These are phyloP conservation scores for Suhomyces guaymorum DNA, from an alignment of 1,139 yeast species.

Conservation along the genomic window DNA sequence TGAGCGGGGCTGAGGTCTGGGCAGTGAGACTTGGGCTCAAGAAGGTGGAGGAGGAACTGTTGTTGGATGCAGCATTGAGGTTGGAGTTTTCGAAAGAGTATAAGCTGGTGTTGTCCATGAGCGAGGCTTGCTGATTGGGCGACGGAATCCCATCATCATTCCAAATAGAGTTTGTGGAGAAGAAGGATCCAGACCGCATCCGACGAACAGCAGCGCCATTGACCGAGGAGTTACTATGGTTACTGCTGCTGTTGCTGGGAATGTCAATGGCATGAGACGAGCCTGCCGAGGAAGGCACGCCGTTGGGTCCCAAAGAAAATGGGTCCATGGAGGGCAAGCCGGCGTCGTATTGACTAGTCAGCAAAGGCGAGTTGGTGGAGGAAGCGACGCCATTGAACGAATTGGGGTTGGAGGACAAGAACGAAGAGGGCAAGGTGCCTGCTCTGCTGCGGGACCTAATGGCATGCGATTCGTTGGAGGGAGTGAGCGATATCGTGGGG, in stretches of 20 bases:
- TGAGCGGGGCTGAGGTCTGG: constrained; percentile 19
- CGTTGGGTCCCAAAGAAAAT: constrained; percentile 27
- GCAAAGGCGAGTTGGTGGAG: constrained; percentile 21
- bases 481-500: constrained; percentile 35
- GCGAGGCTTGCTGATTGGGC: constrained; percentile 18
- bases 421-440: constrained; percentile 56
- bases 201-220: constrained; percentile 22
- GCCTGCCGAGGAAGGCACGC: constrained; percentile 21
- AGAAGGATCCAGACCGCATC: constrained; percentile 47
- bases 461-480: constrained; percentile 20
- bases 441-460: constrained; percentile 49
- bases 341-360: constrained; percentile 19
- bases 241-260: constrained; percentile 18
- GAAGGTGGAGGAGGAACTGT: constrained; percentile 27
- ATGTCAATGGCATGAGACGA: constrained; percentile 21
- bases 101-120: constrained; percentile 19
- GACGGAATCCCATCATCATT: constrained; percentile 39
- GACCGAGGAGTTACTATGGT: constrained; percentile 5
- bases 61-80: constrained; percentile 12
- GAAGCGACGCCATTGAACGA: constrained; percentile 9
- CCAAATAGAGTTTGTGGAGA: constrained; percentile 50
- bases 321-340: constrained; percentile 19
- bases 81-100: constrained; percentile 19
- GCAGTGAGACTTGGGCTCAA: constrained; percentile 37
- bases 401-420: constrained; percentile 18